Conservation (phyloP, 2,329 filamentous ascomycete species). For the Trichoderma arundinaceum region DNA sequence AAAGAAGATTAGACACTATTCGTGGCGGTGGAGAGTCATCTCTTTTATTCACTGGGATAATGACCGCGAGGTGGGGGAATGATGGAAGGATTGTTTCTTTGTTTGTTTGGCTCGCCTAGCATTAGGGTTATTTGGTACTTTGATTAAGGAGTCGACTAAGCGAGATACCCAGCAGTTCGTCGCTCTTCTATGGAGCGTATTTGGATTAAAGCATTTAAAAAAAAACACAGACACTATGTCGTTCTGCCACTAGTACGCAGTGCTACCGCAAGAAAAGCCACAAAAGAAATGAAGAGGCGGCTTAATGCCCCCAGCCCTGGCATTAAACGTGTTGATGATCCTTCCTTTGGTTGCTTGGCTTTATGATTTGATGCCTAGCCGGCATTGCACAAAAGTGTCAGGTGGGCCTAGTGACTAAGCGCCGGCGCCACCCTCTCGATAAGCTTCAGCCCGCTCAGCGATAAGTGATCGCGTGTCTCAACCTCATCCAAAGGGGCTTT, state of each 20-base stretch:
- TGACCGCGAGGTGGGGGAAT: slow-evolving; percentile 63
- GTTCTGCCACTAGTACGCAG: not conserved
- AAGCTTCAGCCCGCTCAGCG: slow-evolving; percentile 30
- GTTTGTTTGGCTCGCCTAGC: too few species aligned
- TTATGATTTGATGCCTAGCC: not conserved
- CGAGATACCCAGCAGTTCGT: slow-evolving; percentile 9
- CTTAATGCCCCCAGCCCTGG: not conserved
- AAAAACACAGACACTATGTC: not conserved
- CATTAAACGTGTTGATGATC: not conserved
- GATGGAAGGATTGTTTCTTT: slow-evolving; percentile 29
- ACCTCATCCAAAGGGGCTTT: slow-evolving; percentile 23
- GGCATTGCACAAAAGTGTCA: slow-evolving; percentile 5
- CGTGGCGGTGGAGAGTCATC: slow-evolving; percentile 55
- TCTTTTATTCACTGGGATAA: slow-evolving; percentile 56
- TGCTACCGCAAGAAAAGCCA: not conserved
- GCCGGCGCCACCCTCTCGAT: slow-evolving; percentile 29
- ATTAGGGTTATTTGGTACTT: not conserved
- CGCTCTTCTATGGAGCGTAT: not conserved
- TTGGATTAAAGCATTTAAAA: not conserved
- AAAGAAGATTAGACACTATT: slow-evolving; percentile 52
- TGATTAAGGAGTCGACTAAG: slow-evolving; percentile 28
- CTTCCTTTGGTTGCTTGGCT: too few species aligned
- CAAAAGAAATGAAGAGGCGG: not conserved
- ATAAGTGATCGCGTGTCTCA: slow-evolving; percentile 35
- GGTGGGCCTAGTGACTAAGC: slow-evolving; percentile 20